Base-by-base conservation (phyloP, 139 green algal genomes). In the Closterium sp. region DNA sequence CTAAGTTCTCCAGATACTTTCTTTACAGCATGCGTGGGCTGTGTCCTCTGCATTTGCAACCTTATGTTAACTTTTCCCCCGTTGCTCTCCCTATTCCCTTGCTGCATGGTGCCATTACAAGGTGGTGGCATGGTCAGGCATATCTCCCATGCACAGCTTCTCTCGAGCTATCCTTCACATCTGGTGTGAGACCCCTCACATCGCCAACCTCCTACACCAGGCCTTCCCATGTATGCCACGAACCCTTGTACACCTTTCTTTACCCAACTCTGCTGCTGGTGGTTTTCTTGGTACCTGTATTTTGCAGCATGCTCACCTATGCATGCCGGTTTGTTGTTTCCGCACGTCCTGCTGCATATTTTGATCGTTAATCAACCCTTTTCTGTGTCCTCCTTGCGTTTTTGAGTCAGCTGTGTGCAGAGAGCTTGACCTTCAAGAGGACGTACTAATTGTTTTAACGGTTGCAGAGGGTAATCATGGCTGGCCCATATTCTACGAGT, bases 401-500 rank as follows among this genome's bases (percentile, higher is more conserved):
- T 89, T 89, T 24, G 19, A 22, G 19, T 89, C 19, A 93, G 90
- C 38, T 27, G 85, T 92, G 38, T 91, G 32, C 29, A 87, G 90
- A 42, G 91, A 91, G 28, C 31, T 93, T 11, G 91, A 93, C 11
- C 29, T 94, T 30, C 22, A 32, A 38, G 92, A 93, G 29, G 90
- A 94, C 21, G 29, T 94, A 13, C 62, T 94, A 7, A 70, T 94
- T 34, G 92, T 94, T 19, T 42, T 94, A n/a, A 94, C 92, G 6
- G 89, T 94, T 50, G 92, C 92, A 11, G 92, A 94, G 90, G 92
- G 92, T 2, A 28, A 17, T 19, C 27, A 31, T 27, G 70, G 34
- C 1, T 42, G 73, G 31, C 89, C 89, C 31, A 94, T 94, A 42
- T 94, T 94, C 34, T 93, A 94, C 34, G 92, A 94, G 62, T 86